A percentile compares a stretch with the other conserved stretches of the same genome.
These are phyloP conservation scores for Colletotrichum tanaceti DNA, from an alignment of 2,329 filamentous ascomycete species.

Conservation along the genomic window DNA sequence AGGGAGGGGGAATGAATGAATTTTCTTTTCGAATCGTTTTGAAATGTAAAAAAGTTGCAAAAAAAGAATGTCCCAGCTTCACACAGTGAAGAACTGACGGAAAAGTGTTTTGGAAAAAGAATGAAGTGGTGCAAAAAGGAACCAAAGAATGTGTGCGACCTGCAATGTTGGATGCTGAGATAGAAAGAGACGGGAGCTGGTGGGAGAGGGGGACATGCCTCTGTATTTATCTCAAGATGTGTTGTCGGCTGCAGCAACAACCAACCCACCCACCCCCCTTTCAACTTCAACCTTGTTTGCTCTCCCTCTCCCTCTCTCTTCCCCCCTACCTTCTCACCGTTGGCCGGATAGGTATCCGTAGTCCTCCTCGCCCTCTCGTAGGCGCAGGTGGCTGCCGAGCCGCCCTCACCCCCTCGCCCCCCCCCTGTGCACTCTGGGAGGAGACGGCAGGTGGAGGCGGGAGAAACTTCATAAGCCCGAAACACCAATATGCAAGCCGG, in stretches of 20 bases:
- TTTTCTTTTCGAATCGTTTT: constrained; percentile 11
- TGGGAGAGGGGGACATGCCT: constrained; percentile 12
- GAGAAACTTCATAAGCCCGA: constrained; percentile 33
- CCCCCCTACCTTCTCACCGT: background rate
- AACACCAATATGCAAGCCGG: constrained; percentile 36
- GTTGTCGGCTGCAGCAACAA: background rate
- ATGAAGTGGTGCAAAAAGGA: constrained; percentile 33
- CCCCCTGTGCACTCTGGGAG: background rate
- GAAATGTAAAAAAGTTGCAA: constrained; percentile 31
- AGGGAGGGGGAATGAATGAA: constrained; percentile 28
- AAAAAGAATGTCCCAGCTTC: constrained; percentile 41
- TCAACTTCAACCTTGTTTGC: constrained; percentile 2
- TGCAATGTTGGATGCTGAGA: constrained; percentile 37
- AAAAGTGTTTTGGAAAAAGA: constrained; percentile 32
- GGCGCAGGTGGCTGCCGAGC: constrained; percentile 15
- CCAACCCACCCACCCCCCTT: constrained; percentile 7
- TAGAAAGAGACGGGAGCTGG: background rate
- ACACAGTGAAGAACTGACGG: constrained; percentile 41
- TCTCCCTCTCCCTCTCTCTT: background rate
- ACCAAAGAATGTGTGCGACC: constrained; percentile 38
- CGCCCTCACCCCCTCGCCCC: constrained; percentile 26
- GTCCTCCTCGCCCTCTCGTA: background rate
- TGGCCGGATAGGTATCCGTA: constrained; percentile 12
- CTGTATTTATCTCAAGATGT: constrained; percentile 28
- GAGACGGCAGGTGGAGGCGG: constrained; percentile 14